Percentiles rank a stretch among this genome's conserved stretches.
These are phyloP conservation scores for Yarrowia osloensis DNA, from an alignment of 805 yeast species.

Conservation along the genomic window DNA sequence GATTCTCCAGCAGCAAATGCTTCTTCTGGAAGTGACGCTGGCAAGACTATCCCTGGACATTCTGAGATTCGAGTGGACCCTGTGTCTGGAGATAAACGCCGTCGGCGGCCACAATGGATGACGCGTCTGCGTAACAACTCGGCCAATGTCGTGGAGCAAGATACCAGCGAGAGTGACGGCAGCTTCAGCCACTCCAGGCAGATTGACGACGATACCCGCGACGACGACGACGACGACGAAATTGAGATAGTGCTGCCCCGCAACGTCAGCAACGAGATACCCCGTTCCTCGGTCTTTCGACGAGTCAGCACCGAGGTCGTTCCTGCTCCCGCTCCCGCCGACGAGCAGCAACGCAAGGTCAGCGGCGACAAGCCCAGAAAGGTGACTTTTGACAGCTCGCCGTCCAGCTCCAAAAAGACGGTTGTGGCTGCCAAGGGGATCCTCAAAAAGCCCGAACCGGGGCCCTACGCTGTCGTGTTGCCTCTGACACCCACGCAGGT, in stretches of 20 bases:
- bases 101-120: constrained; percentile 28
- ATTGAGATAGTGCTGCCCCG: constrained; percentile 19
- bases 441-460: constrained; percentile 18
- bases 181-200: constrained; percentile 2
- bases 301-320: constrained; percentile 6
- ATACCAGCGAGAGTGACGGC: constrained; percentile 10
- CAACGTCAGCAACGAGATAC: constrained; percentile 20
- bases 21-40: constrained; percentile 25
- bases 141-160: constrained; percentile 1
- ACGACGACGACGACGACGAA: constrained; percentile 21
- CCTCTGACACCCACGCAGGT: constrained; percentile 11
- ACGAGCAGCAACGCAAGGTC: not conserved
- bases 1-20: constrained; percentile 16
- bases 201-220: constrained; percentile 20
- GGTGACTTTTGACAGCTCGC: constrained; percentile 10
- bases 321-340: not conserved
- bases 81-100: constrained; percentile 25
- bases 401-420: not conserved
- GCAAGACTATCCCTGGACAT: constrained; percentile 24
- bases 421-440: not conserved
- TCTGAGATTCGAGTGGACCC: constrained; percentile 23
- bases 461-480: not conserved
- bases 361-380: not conserved
- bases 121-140: constrained; percentile 12
- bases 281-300: constrained; percentile 1